Conservation (phyloP, 2,329 filamentous ascomycete species). For the Neofusicoccum ribis region DNA sequence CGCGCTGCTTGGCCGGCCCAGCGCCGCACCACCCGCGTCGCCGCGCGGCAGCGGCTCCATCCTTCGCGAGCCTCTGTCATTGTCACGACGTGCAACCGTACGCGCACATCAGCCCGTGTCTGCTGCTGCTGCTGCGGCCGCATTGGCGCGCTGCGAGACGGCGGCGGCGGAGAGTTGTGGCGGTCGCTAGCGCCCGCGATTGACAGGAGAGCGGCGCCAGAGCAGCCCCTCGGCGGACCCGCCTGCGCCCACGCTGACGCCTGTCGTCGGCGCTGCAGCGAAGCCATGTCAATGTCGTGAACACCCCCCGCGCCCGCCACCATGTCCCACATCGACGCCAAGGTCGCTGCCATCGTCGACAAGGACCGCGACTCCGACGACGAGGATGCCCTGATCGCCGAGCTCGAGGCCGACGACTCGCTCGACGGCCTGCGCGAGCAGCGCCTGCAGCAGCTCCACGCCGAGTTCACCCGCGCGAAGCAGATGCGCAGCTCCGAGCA, state of each 20-base stretch:
- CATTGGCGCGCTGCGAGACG: not conserved
- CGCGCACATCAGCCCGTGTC: not conserved
- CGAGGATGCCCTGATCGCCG: constrained; percentile 61
- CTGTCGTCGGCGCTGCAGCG: not conserved
- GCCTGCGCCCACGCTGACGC: not conserved
- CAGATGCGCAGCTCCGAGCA: constrained; percentile 52
- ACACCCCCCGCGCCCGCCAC: not conserved
- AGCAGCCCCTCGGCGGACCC: not conserved
- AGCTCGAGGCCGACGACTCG: constrained; percentile 56
- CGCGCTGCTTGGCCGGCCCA: too few relatives aligned
- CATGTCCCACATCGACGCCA: constrained; percentile 46
- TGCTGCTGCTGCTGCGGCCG: too few relatives aligned
- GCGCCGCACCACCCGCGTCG: not conserved
- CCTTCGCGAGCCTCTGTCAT: not conserved
- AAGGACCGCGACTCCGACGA: constrained; percentile 52
- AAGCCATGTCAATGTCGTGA: not conserved
- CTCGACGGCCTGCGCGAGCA: constrained; percentile 58
- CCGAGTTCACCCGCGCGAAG: constrained; percentile 55
- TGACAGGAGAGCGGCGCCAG: constrained; percentile 10
- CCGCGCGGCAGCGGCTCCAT: not conserved
- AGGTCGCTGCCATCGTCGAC: constrained; percentile 54
- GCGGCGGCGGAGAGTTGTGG: not conserved
- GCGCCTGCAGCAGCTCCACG: constrained; percentile 58
- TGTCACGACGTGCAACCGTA: not conserved
- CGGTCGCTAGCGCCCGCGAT: constrained; percentile 4